Evolutionary conservation across 2,329 filamentous ascomycete species (phyloP).

Genomic region (Fusarium kyushuense): DNA sequence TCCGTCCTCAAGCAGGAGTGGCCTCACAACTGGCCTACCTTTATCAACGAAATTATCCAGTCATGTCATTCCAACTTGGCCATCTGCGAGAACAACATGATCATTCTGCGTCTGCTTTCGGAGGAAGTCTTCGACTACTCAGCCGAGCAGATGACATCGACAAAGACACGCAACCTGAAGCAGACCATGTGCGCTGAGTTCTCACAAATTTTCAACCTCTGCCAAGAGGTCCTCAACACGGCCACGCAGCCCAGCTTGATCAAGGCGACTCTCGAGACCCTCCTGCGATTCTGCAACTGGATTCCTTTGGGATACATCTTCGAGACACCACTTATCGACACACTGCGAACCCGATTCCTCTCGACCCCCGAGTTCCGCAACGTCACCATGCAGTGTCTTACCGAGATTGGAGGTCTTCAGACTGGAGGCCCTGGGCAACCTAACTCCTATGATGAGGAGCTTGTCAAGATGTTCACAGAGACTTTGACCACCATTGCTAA

Average conservation of each 20-base stretch:
- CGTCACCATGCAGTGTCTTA: constrained; percentile 94
- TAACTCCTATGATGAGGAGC: constrained; percentile 90
- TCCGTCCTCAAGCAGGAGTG: constrained; percentile 99
- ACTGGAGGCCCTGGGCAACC: constrained; percentile 76
- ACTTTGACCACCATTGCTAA: constrained; percentile 91
- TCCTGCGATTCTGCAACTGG: constrained; percentile 98
- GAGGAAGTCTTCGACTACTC: constrained; percentile 99
- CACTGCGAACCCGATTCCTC: constrained; percentile 89
- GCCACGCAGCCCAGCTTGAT: constrained; percentile 89
- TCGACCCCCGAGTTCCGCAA: constrained; percentile 96
- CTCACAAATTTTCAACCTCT: constrained; percentile 97
- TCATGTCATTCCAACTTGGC: constrained; percentile 95
- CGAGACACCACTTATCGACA: constrained; percentile 96
- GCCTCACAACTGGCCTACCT: constrained; percentile 99
- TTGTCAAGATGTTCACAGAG: constrained; percentile 98
- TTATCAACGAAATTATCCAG: constrained; percentile 99
- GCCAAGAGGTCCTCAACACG: constrained; percentile 92
- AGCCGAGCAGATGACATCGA: constrained; percentile 98
- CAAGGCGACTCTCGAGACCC: constrained; percentile 95
- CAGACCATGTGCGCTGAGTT: constrained; percentile 99
- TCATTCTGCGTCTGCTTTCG: constrained; percentile 91
- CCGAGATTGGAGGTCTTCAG: constrained; percentile 94
- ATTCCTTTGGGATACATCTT: constrained; percentile 99
- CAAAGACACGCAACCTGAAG: constrained; percentile 96
- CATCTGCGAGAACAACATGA: constrained; percentile 99